Evolutionary conservation across 2,329 filamentous ascomycete genomes (phyloP), one percentile per base, ranked within the genome.

Genomic region (Orbilia brochopaga): DNA sequence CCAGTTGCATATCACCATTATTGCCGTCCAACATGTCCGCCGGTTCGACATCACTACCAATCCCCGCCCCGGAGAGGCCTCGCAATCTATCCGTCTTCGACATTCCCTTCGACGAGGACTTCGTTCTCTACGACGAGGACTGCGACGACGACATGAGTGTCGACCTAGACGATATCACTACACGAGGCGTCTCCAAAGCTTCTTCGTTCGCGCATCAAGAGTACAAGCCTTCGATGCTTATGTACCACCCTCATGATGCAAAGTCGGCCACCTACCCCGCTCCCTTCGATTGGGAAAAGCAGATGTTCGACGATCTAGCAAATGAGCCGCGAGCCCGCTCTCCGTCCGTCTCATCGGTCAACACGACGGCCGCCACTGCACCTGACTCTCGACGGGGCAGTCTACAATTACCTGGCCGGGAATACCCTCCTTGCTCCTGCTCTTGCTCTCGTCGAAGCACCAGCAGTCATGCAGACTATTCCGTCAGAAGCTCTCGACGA

Each of bases 111-210:
- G 59, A 44, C 6, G 40, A 10, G 23, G 66, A 70, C 27, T 70
- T 62, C 32, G 51, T 50, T 15, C 66, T 70, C 11, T 70, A 70
- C 24, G 37, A 53, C 8, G 66, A 70, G 21, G 10, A 19, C 5
- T 32, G 59, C 27, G 66, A 64, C 27, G 66, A 64, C 6, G 66
- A 70, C 17, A 21, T 42, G 37, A 51, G 23, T 15, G 11, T 70
- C 24, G 59, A 70, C 44, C 52, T 70, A 23, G 55, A 64, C 24
- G 66, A 64, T 30, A 60, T 70, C 23, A 70, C 66, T 40, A 70
- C n/a, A 40, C 37, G 42, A 44, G 66, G 66, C 2, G 42, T 70
- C 19, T 63, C 66, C 15, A 70, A 52, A 17, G 66, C 48, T 19
- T 57, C 55, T 48, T 64, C 59, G 2, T 70, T 70, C 27, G 51